Evolutionary conservation across 1,139 yeast species (phyloP).

Genomic region (Taphrina communis): DNA sequence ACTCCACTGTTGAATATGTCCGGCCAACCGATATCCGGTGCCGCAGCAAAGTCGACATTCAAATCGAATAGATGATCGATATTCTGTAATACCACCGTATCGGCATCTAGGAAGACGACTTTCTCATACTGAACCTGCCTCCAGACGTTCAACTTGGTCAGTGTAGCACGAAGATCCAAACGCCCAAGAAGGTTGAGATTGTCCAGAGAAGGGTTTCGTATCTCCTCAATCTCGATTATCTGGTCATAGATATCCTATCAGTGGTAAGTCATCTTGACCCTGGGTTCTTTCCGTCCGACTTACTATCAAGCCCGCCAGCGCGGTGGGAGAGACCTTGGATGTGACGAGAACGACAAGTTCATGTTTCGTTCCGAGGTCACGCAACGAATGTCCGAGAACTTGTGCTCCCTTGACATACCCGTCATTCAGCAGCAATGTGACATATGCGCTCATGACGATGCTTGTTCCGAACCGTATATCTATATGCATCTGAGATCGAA

Average conservation of each 20-base stretch:
- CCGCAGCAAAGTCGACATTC: constrained; percentile 57
- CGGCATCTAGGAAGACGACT: constrained; percentile 80
- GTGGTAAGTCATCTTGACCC: not conserved
- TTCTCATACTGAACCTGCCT: constrained; percentile 63
- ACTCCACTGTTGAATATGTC: constrained; percentile 88
- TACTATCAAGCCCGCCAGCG: constrained; percentile 44
- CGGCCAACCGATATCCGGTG: constrained; percentile 97
- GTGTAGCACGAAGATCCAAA: constrained; percentile 74
- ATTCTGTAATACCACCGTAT: constrained; percentile 67
- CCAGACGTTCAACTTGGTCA: constrained; percentile 80
- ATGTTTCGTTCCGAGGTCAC: constrained; percentile 41
- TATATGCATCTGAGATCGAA: no score
- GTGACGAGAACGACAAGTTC: constrained; percentile 44
- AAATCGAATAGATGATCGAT: constrained; percentile 56
- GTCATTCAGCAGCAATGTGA: constrained; percentile 46
- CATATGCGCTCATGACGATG: constrained; percentile 41
- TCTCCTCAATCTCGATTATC: constrained; percentile 45
- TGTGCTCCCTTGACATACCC: constrained; percentile 46
- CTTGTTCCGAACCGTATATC: not conserved
- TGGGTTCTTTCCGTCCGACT: not conserved
- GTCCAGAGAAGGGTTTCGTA: constrained; percentile 47
- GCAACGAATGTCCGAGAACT: constrained; percentile 45
- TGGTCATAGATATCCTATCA: constrained; percentile 44
- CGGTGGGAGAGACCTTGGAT: constrained; percentile 40
- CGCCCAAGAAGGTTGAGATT: constrained; percentile 63